A percentile compares a stretch with the other conserved stretches of the same genome.
Conservation (phyloP, 2,329 filamentous ascomycete genomes). For the Aschersonia sp. region DNA sequence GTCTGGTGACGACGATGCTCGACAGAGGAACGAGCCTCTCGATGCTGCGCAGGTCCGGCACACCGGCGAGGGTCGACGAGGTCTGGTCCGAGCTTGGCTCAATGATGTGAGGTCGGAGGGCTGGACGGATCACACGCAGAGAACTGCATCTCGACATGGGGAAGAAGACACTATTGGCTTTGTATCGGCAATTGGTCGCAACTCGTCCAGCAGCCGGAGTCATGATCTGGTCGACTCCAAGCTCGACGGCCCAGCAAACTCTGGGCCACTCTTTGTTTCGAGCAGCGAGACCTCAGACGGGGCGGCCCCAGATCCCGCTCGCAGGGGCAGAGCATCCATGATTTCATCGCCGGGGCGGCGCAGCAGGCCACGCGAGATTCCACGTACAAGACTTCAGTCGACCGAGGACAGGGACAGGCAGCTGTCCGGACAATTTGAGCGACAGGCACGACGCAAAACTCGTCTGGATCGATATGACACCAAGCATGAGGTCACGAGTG, state of each 20-base stretch:
- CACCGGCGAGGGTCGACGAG: background rate
- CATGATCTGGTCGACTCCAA: background rate
- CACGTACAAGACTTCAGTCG: background rate
- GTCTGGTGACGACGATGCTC: background rate
- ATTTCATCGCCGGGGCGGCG: background rate
- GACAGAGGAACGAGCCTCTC: background rate
- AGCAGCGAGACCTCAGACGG: background rate
- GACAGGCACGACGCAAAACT: conserved; percentile 7
- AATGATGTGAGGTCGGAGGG: background rate
- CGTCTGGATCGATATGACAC: conserved; percentile 7
- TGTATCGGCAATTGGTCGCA: too few relatives aligned
- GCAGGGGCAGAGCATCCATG: background rate
- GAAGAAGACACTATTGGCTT: background rate
- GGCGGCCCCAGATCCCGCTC: background rate
- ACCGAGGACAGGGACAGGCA: background rate
- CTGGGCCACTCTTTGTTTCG: background rate
- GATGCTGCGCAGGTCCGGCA: background rate
- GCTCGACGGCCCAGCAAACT: background rate
- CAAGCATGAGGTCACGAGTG: background rate
- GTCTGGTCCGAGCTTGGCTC: background rate
- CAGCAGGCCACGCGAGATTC: background rate
- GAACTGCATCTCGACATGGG: background rate
- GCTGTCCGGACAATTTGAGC: conserved; percentile 2
- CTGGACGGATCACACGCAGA: background rate
- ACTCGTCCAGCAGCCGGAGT: background rate